Evolutionary conservation across 352 stramenopile genomes (phyloP), one percentile per base, ranked within the genome.

Genomic region (Phytophthora sp.): DNA sequence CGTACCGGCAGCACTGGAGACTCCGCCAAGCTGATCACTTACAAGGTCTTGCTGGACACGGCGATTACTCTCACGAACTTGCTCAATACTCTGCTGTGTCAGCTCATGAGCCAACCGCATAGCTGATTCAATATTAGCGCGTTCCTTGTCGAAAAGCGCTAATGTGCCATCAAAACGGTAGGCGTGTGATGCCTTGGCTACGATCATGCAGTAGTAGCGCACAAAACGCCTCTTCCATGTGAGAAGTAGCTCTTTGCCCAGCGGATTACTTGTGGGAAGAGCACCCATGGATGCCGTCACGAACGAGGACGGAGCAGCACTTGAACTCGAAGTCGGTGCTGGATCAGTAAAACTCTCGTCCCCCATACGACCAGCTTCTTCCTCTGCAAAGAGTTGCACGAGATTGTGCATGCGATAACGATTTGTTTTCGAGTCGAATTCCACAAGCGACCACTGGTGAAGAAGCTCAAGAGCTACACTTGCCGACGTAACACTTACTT

Each of bases 361-460:
- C 15, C 78, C 79, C 56, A 93, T 73, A 18, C 71, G 68, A 30
- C 64, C 76, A 39, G 82, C 84, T 76, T 94, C 86, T 54, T 92
- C 82, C 61, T 94, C 84, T 2, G 86, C 86, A 67, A 94, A 94
- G 30, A 93, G 74, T 59, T 93, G 86, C 24, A 94, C 81, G 18
- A 94, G 79, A 35, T 91, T 94, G 60, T 94, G 86, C 76, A 94
- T 88, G 2, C 84, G 86, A 68, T 93, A 94, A 12, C 81, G 77
- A 62, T 82, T 88, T 5, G 79, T 76, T 36, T 82, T 77, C 15
- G 78, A 78, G 39, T 93, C 84, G 27, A 87, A 90, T 57, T 94
- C 86, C 27, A 94, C 80, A 4, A 94, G 74, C 1, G 86, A 94
- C 86, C 86, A 94, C 44, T 93, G 79, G 41, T 92, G 81, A 30